phyloP scores from a whole-genome alignment of 2,329 filamentous ascomycete genomes.

The Aaosphaeria arxii region DNA sequence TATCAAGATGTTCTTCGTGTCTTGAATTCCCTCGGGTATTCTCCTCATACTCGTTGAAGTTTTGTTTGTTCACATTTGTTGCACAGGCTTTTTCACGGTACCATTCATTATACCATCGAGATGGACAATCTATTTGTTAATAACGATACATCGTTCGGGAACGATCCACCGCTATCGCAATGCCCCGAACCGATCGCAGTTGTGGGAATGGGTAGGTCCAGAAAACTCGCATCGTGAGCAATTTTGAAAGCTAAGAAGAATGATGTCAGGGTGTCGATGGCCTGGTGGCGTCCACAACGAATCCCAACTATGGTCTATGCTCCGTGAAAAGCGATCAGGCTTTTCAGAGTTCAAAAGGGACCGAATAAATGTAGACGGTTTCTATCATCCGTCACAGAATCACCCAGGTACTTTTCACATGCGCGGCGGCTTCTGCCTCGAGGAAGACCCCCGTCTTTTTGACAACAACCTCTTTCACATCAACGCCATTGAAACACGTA shows the following conservation, averaged over 20 bases:
- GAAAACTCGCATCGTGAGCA: background rate
- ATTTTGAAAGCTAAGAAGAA: background rate
- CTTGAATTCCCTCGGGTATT: too few relatives aligned
- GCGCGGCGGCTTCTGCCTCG: slow-evolving; percentile 36
- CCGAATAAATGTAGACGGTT: slow-evolving; percentile 33
- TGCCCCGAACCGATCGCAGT: slow-evolving; percentile 21
- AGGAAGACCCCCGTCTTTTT: slow-evolving; percentile 33
- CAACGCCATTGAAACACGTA: slow-evolving; percentile 11
- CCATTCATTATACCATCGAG: too few relatives aligned
- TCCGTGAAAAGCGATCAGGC: slow-evolving; percentile 27
- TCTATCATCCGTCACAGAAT: slow-evolving; percentile 28
- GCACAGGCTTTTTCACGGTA: too few relatives aligned
- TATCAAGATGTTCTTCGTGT: too few relatives aligned
- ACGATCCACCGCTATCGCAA: background rate
- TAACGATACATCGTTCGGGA: background rate
- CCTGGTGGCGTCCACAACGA: slow-evolving; percentile 13
- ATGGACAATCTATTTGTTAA: too few relatives aligned
- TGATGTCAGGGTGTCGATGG: slow-evolving; percentile 14
- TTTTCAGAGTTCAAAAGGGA: slow-evolving; percentile 16
- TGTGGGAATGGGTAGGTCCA: slow-evolving; percentile 20
- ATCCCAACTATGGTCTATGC: slow-evolving; percentile 22
- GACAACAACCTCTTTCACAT: slow-evolving; percentile 34
- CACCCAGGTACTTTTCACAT: slow-evolving; percentile 27
- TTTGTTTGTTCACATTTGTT: too few relatives aligned
- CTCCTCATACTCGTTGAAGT: too few relatives aligned